Percentiles rank a stretch among this genome's conserved stretches.
phyloP scores from a whole-genome alignment of 495 filamentous ascomycete species.

The Viridothelium virens region DNA sequence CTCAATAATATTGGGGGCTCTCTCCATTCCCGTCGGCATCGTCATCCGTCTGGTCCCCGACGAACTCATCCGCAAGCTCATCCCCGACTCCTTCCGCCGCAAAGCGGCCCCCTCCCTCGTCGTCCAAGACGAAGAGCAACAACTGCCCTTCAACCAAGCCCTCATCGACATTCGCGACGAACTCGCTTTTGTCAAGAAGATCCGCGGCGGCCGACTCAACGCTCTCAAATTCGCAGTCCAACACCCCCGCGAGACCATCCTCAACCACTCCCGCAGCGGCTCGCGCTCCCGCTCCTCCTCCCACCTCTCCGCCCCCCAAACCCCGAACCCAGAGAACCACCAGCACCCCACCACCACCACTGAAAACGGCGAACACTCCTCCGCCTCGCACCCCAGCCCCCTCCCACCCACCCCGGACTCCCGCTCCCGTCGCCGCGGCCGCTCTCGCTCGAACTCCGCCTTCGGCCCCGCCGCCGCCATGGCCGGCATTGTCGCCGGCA shows the following conservation, averaged over 20 bases:
- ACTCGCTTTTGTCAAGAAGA: constrained; percentile 56
- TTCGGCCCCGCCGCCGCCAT: constrained; percentile 76
- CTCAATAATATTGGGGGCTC: constrained; percentile 59
- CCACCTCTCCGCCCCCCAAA: constrained; percentile 46
- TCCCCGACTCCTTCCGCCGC: constrained; percentile 38
- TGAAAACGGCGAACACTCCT: constrained; percentile 45
- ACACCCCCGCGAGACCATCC: constrained; percentile 65
- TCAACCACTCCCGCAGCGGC: constrained; percentile 64
- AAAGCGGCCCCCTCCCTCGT: constrained; percentile 32
- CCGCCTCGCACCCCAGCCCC: constrained; percentile 36
- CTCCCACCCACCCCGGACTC: constrained; percentile 63
- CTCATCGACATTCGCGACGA: constrained; percentile 35
- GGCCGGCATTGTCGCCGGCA: constrained; percentile 82
- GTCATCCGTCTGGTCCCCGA: constrained; percentile 72
- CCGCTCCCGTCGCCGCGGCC: constrained; percentile 57
- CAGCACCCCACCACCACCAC: constrained; percentile 12
- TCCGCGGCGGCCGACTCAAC: constrained; percentile 76
- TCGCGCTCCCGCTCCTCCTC: constrained; percentile 67
- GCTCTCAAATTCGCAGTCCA: constrained; percentile 77
- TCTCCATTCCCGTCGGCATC: constrained; percentile 65
- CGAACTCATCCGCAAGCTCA: constrained; percentile 46
- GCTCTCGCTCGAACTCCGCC: constrained; percentile 81
- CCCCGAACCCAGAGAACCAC: constrained; percentile 43
- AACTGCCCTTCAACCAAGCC: constrained; percentile 48
- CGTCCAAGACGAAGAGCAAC: constrained; percentile 68